Evolutionary conservation across 257 asterid genomes (phyloP).

Genomic region (Przewalskia tangutica): DNA sequence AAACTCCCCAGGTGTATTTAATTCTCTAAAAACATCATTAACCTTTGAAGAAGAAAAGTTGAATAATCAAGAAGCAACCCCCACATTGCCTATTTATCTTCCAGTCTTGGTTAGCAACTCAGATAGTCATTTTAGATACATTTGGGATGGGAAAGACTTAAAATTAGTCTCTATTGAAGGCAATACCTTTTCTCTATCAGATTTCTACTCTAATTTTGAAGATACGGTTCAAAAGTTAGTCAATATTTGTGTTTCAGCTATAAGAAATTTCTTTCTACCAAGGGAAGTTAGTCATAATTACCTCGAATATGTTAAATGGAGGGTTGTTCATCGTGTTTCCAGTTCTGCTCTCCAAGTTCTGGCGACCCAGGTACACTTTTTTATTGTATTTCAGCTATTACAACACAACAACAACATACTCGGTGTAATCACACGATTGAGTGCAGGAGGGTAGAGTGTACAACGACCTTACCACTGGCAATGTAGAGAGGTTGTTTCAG

Average conservation of each 20-base stretch:
- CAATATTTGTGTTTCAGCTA: constrained; percentile 30
- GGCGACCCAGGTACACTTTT: constrained; percentile 70
- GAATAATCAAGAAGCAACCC: constrained; percentile 17
- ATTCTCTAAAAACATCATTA: constrained; percentile 26
- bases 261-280: constrained; percentile 68
- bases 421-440: too few species aligned
- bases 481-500: too few species aligned
- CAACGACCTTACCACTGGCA: too few species aligned
- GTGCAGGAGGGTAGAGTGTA: too few species aligned
- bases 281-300: constrained; percentile 59
- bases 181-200: constrained; percentile 29
- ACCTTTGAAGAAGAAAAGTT: constrained; percentile 20
- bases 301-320: constrained; percentile 87
- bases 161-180: constrained; percentile 51
- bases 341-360: constrained; percentile 96
- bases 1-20: constrained; percentile 22
- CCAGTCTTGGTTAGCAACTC: constrained; percentile 45
- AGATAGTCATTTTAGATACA: constrained; percentile 45
- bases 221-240: constrained; percentile 39
- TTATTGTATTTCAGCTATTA: neutral
- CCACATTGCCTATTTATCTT: constrained; percentile 18
- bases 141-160: constrained; percentile 66
- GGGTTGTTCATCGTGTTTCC: constrained; percentile 79
- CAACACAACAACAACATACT: too few species aligned
- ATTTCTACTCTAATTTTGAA: constrained; percentile 31